Percentiles rank a stretch among this genome's conserved stretches.
phyloP scores from a whole-genome alignment of 2,329 filamentous ascomycete genomes.

The Chaetomiaceae sp. region DNA sequence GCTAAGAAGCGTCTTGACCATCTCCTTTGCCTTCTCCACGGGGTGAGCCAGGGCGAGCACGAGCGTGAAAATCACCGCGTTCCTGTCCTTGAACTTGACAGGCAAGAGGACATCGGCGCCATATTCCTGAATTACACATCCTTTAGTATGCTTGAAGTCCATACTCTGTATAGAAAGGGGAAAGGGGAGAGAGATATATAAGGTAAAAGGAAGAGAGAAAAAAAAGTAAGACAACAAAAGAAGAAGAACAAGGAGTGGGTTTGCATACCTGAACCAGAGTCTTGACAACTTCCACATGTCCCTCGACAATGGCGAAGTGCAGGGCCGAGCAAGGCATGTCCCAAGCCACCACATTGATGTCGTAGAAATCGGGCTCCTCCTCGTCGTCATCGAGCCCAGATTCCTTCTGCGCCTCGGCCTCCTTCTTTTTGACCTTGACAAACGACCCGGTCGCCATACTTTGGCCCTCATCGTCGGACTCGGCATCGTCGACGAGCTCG shows the following conservation, averaged over 20 bases:
- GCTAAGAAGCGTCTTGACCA: slow-evolving; percentile 60
- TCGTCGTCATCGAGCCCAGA: slow-evolving; percentile 51
- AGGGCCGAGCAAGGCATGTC: slow-evolving; percentile 69
- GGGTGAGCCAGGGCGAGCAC: slow-evolving; percentile 64
- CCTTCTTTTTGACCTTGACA: slow-evolving; percentile 57
- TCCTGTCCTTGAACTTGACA: slow-evolving; percentile 57
- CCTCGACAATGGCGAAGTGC: slow-evolving; percentile 72
- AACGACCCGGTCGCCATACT: slow-evolving; percentile 67
- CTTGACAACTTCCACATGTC: slow-evolving; percentile 65
- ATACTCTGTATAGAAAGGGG: no score
- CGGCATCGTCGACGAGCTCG: slow-evolving; percentile 42
- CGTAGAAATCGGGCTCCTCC: slow-evolving; percentile 72
- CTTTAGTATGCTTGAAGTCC: neutral
- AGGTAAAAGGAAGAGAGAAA: no score
- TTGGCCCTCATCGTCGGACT: slow-evolving; percentile 47
- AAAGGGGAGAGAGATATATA: no score
- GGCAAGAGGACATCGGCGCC: slow-evolving; percentile 74
- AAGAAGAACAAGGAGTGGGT: neutral
- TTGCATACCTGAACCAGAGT: slow-evolving; percentile 56
- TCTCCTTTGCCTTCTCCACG: slow-evolving; percentile 57
- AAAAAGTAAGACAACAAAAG: no score
- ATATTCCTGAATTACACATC: slow-evolving; percentile 46
- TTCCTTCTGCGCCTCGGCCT: slow-evolving; percentile 36
- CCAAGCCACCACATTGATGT: slow-evolving; percentile 76
- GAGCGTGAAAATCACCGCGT: slow-evolving; percentile 63